Base-by-base conservation (phyloP, 306 rosid genomes). In the Lablab purpureus region DNA sequence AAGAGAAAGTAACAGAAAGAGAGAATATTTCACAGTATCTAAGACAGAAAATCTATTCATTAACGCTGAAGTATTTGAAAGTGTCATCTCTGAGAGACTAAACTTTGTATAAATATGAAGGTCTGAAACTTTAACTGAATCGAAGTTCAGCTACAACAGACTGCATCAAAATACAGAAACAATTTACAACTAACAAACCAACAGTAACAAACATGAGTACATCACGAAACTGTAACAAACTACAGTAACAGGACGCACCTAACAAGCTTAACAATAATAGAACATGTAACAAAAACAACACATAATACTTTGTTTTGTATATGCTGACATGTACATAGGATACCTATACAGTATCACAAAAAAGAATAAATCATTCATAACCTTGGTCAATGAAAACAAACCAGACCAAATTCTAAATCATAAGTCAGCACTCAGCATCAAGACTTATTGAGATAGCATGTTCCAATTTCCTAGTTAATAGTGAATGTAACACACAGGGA, bases 331-430 rank as follows among this genome's bases (percentile, higher is more conserved):
- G 45, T 23, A 70, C 25, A 47, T 8, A 70, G 27, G 45, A 25
- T 10, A 49, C 28, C 49, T 49, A 70, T 68, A 12, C 74, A 69
- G 28, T 18, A 28, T 70, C 22, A 28, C 10, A 70, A 47, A 9
- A 1, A 18, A 67, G 2, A 6, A 21, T 10, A 17, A 34, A 8
- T 14, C 12, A 64, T n/a, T 64, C 47, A 41, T 67, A 41, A 67
- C 22, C 40, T 47, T 47, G n/a, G 28, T 49, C 45, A 70, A 70
- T 10, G 28, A 70, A 70, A 70, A 10, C 21, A 28, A 70, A 14
- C 40, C 22, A 45, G 17, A 21, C 27, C n/a, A 54, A 73, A 19
- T 54, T 36, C 78, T 41, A 64, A 56, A 74, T 23, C 27, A 74
- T 15, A 15, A 1, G 55, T 19, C 22, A 58, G 49, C 55, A 56